Evolutionary conservation across 345 rosid species (phyloP), one percentile per base, ranked within the genome.

Genomic region (Rhodomyrtus tomentosa): DNA sequence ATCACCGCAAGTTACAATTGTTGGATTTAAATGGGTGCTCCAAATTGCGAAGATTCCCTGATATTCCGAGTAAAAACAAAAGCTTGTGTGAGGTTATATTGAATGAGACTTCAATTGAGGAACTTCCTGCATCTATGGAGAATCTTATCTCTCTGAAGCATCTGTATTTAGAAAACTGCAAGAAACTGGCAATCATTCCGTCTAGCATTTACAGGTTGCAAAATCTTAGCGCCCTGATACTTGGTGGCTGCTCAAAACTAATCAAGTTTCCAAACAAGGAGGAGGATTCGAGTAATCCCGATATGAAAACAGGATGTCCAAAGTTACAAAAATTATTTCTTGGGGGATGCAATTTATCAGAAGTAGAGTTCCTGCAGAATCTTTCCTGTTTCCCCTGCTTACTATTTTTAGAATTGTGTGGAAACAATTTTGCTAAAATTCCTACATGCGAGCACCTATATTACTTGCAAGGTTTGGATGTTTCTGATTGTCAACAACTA

Each of bases 1-100:
- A 1, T n/a, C 68, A 12, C 0, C 0, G 4, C 1, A n/a, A n/a
- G 36, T 58, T 58, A 58, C 0, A 8, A 16, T 0, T 0, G 0
- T 58, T 58, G 32, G 2, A 5, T 2, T 58, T 58, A 27, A 0
- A 0, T 1, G 0, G 2, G 7, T 56, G 62, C 15, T 12, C 32
- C 0, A n/a, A 25, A 2, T 12, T n/a, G 1, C 7, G 5, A 56
- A 12, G 32, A 0, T n/a, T 56, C 68, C 36, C 18, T 53, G 7
- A 6, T 53, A 53, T 20, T 5, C 18, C 55, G 3, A 4, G 6
- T 53, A 53, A 53, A 20, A 53, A 2, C 18, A 14, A 50, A 50
- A 2, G 5, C 52, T 15, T 50, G 16, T 5, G 52, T 3, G 4
- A 13, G 4, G 12, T 50, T 50, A 3, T 1, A 3, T 50, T 50